phyloP scores from a whole-genome alignment of 768 basidiomycete species.

The Leucocoprinus birnbaumii region DNA sequence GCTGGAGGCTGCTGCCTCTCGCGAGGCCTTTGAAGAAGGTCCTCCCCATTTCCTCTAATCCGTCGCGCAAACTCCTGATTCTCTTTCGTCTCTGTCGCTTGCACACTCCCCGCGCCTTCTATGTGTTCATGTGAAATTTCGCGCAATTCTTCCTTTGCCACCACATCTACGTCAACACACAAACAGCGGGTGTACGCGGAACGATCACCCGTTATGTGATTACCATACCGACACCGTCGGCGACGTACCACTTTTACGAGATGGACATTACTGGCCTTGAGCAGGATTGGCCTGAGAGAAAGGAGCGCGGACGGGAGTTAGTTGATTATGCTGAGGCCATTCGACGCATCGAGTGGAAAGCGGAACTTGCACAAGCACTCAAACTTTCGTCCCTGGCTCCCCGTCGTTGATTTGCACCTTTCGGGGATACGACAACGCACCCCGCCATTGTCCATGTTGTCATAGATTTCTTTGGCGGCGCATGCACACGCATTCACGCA shows the following conservation, averaged over 20 bases:
- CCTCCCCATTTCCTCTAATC: slow-evolving; percentile 76
- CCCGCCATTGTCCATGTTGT: neutral
- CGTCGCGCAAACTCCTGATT: slow-evolving; percentile 73
- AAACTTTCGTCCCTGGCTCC: slow-evolving; percentile 64
- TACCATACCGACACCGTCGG: slow-evolving; percentile 74
- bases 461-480: neutral
- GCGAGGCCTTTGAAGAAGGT: slow-evolving; percentile 97
- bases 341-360: slow-evolving; percentile 75
- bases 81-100: slow-evolving; percentile 33
- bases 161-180: neutral
- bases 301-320: slow-evolving; percentile 83
- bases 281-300: slow-evolving; percentile 76
- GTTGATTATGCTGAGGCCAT: slow-evolving; percentile 84
- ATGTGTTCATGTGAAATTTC: slow-evolving; percentile 23
- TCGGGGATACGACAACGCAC: neutral
- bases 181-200: slow-evolving; percentile 84
- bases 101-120: slow-evolving; percentile 20
- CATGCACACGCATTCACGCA: neutral
- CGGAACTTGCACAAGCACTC: slow-evolving; percentile 78
- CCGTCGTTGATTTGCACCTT: slow-evolving; percentile 15
- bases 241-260: slow-evolving; percentile 90
- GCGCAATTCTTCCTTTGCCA: neutral
- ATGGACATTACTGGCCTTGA: slow-evolving; percentile 79
- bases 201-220: slow-evolving; percentile 82
- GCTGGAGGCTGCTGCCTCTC: slow-evolving; percentile 84